Conservation (phyloP, 2,329 filamentous ascomycete genomes). For the Torrubiella hemipterigena region DNA sequence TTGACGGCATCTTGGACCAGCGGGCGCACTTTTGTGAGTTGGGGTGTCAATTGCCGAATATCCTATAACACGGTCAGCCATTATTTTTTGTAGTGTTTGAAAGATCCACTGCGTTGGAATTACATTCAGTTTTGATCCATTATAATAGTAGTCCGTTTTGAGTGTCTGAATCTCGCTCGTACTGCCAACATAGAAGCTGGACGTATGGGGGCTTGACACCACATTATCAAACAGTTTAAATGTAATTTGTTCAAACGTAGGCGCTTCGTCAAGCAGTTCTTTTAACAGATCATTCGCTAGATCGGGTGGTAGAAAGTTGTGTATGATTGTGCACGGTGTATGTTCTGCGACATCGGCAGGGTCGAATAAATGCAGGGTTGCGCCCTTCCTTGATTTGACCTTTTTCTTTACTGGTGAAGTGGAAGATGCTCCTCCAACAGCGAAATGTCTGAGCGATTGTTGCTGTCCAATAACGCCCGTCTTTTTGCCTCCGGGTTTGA, state of each 20-base stretch:
- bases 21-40: constrained; percentile 57
- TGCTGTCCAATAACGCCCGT: constrained; percentile 39
- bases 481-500: constrained; percentile 18
- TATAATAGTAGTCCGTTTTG: constrained; percentile 74
- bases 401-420: constrained; percentile 28
- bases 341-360: constrained; percentile 69
- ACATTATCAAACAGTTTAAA: constrained; percentile 86
- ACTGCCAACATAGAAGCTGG: constrained; percentile 70
- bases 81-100: too few species aligned
- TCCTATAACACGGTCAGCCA: constrained; percentile 35
- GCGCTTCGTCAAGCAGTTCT: constrained; percentile 65
- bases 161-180: constrained; percentile 57
- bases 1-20: constrained; percentile 70
- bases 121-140: constrained; percentile 60
- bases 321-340: constrained; percentile 84
- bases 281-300: constrained; percentile 62
- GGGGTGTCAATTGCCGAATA: constrained; percentile 63
- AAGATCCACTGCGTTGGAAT: constrained; percentile 5
- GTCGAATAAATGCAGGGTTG: constrained; percentile 73
- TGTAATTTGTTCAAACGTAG: constrained; percentile 55
- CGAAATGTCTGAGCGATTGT: constrained; percentile 45
- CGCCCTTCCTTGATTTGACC: constrained; percentile 59
- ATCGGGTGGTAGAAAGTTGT: constrained; percentile 69
- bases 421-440: constrained; percentile 4
- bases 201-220: constrained; percentile 75